Base-by-base conservation (phyloP, 1,139 yeast genomes). In the Blastobotrys ciferrii region DNA sequence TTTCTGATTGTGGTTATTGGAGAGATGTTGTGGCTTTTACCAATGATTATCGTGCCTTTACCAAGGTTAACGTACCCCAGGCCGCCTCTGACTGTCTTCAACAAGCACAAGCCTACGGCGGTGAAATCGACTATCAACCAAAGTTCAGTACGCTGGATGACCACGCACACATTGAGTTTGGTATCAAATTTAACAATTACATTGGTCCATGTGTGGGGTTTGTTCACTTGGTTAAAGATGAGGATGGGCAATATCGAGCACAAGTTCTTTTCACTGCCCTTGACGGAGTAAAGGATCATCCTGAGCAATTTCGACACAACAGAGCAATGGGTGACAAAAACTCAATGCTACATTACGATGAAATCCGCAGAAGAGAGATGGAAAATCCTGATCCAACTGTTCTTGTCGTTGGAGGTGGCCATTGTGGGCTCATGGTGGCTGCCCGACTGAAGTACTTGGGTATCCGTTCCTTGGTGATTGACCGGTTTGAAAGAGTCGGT, bases 371-470 rank as follows among this genome's bases (percentile, higher is more conserved):
- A 2, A 17, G 37, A 5, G 51, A 48, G 33, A 19, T 15, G 55
- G 73, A 54, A 50, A 48, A 44, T 55, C 55, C 55, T 43, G 58
- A 71, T 49, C 76, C 76, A 2, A 49, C 66, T 11, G 75, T 72
- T 15, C 60, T 73, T 31, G 62, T 73, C 52, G 73, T 72, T 38
- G 77, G 77, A 36, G 76, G 74, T 45, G 77, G 77, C 17, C 77
- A 73, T 54, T 70, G 72, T 46, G 77, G 76, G 7, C 57, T 73
- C 38, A 68, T 70, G 15, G 56, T 66, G 31, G 76, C 76, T 31
- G 74, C 77, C 1, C 61, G 76, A 42, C 62, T 73, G 55, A 71
- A 70, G 54, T 60, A 64, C 5, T 65, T 69, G 62, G 76, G 76
- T 12, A 59, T 70, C 39, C 65, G 67, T 46, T 58, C 67, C 1